These are phyloP conservation scores for Amanita muscaria DNA, from an alignment of 768 basidiomycete species.

Conservation along the genomic window DNA sequence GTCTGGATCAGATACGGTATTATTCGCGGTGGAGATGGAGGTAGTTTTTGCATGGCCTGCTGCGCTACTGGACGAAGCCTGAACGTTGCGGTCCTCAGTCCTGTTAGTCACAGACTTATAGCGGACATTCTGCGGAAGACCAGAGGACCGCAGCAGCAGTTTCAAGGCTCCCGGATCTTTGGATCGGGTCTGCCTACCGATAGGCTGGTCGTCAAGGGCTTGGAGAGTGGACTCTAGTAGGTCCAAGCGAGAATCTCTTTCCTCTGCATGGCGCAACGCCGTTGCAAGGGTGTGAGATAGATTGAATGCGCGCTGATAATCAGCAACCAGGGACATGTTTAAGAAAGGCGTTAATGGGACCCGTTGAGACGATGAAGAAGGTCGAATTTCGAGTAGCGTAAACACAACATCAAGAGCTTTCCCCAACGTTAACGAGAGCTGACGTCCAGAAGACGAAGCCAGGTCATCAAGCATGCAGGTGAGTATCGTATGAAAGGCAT, in stretches of 20 bases:
- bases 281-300: constrained; percentile 41
- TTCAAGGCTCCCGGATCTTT: constrained; percentile 50
- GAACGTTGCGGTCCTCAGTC: too few species aligned
- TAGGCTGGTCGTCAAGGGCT: constrained; percentile 23
- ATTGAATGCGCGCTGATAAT: constrained; percentile 65
- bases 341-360: constrained; percentile 45
- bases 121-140: constrained; percentile 25
- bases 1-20: constrained; percentile 20
- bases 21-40: too few species aligned
- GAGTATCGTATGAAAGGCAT: constrained; percentile 56
- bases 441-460: constrained; percentile 30
- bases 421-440: constrained; percentile 41
- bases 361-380: constrained; percentile 20
- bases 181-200: constrained; percentile 10
- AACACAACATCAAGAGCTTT: constrained; percentile 50
- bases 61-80: not conserved
- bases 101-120: not conserved
- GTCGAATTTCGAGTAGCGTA: constrained; percentile 40
- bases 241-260: constrained; percentile 52
- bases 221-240: constrained; percentile 44
- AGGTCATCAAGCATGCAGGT: constrained; percentile 41
- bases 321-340: constrained; percentile 55
- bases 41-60: constrained; percentile 33
- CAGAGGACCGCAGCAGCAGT: constrained; percentile 56
- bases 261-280: constrained; percentile 33